Evolutionary conservation across 2,329 filamentous ascomycete species (phyloP).

Genomic region (Pseudogymnoascus sp.): DNA sequence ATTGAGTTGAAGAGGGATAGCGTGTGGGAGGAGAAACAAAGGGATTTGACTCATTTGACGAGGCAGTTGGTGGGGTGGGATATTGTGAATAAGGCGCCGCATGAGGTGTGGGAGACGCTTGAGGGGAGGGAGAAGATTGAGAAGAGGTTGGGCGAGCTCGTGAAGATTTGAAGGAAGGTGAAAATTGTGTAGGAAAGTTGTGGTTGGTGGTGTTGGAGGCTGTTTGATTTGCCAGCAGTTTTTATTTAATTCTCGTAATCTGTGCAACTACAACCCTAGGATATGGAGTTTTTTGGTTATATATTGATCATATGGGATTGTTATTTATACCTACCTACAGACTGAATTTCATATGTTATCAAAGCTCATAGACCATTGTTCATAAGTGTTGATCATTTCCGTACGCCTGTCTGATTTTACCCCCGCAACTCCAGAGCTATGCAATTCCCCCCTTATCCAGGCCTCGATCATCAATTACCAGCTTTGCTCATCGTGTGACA

Average conservation of each 20-base stretch:
- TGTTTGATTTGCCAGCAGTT: neutral
- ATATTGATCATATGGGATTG: neutral
- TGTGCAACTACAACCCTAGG: neutral
- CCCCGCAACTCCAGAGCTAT: constrained; percentile 11
- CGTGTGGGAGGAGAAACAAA: constrained; percentile 76
- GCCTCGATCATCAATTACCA: constrained; percentile 15
- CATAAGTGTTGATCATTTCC: constrained; percentile 6
- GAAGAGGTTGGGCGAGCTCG: constrained; percentile 64
- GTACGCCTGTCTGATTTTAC: neutral
- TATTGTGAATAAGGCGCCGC: constrained; percentile 73
- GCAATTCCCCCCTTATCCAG: constrained; percentile 1
- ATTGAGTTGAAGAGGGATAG: constrained; percentile 55
- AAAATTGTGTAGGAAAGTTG: neutral
- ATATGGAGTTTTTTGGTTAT: neutral
- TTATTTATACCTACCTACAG: constrained; percentile 2
- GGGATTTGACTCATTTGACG: constrained; percentile 73
- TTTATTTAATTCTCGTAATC: neutral
- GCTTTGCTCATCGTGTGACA: constrained; percentile 2
- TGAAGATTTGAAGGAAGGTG: constrained; percentile 28
- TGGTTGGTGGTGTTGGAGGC: neutral
- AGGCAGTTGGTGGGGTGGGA: constrained; percentile 76
- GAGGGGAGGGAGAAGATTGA: constrained; percentile 70
- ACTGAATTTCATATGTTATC: neutral
- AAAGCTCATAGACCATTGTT: neutral
- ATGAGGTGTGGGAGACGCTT: constrained; percentile 72